A percentile compares a stretch with the other conserved stretches of the same genome.
Conservation (phyloP, 192 early-diverging fungal species). For the Coemansia sp. region DNA sequence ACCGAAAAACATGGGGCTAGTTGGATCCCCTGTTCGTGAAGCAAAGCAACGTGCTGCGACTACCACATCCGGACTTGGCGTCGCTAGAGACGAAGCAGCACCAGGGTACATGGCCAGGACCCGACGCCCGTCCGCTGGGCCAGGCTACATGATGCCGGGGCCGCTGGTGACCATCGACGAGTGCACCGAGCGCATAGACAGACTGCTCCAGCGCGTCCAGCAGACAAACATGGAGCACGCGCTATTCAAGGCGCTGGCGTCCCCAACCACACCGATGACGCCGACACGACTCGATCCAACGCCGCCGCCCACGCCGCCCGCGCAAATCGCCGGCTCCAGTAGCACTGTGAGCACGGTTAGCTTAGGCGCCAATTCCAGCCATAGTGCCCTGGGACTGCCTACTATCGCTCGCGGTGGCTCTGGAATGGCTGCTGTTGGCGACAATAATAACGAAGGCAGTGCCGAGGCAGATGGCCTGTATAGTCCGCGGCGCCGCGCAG, state of each 20-base stretch:
- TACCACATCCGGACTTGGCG: background rate
- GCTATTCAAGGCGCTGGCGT: constrained; percentile 14
- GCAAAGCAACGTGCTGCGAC: background rate
- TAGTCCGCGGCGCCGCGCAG: constrained; percentile 24
- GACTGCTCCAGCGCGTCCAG: constrained; percentile 35
- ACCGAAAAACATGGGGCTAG: background rate
- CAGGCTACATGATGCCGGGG: background rate
- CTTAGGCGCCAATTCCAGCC: background rate
- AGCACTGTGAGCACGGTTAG: constrained; percentile 36
- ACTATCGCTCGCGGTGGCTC: background rate
- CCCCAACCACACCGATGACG: constrained; percentile 14
- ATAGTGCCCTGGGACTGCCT: background rate
- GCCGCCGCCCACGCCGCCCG: background rate
- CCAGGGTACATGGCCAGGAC: background rate
- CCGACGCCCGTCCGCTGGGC: constrained; percentile 1
- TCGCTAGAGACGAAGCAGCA: too few species aligned
- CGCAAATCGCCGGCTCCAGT: background rate
- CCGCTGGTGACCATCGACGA: constrained; percentile 29
- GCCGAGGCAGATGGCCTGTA: background rate
- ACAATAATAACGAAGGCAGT: background rate
- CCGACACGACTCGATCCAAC: constrained; percentile 27
- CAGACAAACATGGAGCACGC: constrained; percentile 18
- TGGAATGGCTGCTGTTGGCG: background rate
- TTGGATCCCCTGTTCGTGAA: background rate
- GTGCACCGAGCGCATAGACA: constrained; percentile 33